These are phyloP conservation scores for Seiridium cupressi DNA, from an alignment of 2,329 filamentous ascomycete species.

Conservation along the genomic window DNA sequence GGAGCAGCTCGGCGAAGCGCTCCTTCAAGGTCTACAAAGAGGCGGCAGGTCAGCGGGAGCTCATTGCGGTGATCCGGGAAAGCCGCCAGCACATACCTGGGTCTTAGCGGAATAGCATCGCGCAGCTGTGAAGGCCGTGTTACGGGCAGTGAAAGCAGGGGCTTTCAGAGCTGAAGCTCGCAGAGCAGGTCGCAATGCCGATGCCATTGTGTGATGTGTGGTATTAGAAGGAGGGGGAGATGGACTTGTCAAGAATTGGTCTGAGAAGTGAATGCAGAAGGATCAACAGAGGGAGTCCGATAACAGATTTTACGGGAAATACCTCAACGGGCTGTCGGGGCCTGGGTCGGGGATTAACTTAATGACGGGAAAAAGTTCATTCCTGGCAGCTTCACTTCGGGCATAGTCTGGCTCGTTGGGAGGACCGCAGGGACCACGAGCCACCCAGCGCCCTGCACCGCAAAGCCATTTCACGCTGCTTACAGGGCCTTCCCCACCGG, in stretches of 20 bases:
- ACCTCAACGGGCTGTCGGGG: neutral
- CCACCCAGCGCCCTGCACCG: neutral
- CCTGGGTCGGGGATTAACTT: conserved; percentile 8
- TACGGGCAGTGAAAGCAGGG: conserved; percentile 65
- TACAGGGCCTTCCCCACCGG: too few species aligned
- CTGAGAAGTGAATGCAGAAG: conserved; percentile 20
- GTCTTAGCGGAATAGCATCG: conserved; percentile 94
- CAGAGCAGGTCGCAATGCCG: conserved; percentile 66
- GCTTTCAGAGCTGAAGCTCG: conserved; percentile 78
- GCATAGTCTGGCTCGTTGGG: neutral
- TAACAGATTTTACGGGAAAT: conserved; percentile 6
- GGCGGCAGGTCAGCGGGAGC: conserved; percentile 17
- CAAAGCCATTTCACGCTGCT: neutral
- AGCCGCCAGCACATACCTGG: conserved; percentile 57
- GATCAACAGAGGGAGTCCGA: neutral
- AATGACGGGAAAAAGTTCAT: conserved; percentile 8
- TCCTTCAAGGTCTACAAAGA: conserved; percentile 83
- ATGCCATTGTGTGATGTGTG: conserved; percentile 64
- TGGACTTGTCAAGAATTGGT: conserved; percentile 1
- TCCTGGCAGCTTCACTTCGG: conserved; percentile 4
- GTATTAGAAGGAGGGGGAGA: conserved; percentile 1
- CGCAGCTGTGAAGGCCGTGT: conserved; percentile 75
- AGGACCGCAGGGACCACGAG: neutral
- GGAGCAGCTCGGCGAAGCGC: conserved; percentile 93
- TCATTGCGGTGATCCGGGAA: conserved; percentile 14